Evolutionary conservation across 192 early-diverging fungal genomes (phyloP), one percentile per base, ranked within the genome.

Genomic region (Coemansia guatemalensis): DNA sequence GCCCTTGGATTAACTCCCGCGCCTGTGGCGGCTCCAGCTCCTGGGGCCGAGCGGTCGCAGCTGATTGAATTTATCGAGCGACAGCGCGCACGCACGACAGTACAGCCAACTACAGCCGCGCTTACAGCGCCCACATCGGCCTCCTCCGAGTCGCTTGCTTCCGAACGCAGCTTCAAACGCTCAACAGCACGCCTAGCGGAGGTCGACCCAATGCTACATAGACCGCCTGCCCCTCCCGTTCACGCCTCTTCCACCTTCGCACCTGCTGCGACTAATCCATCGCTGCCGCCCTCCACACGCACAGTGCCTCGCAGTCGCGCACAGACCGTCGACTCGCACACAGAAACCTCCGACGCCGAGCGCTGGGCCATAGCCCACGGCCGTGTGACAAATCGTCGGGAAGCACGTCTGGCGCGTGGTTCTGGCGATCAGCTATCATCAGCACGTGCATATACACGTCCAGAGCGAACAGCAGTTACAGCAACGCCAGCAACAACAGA

Each of bases 61-160:
- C 65, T 81, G 8, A 81, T 81, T 29, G 78, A 81, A 27, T 81
- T 81, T 50, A 81, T 81, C 17, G 78, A 81, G 32, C 68, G 66
- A 9, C 68, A 73, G 23, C 63, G 78, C 12, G 63, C 63, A 24
- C 63, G 63, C 20, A 48, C 63, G 11, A 50, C 56, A 55, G 63
- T 44, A 44, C 63, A 5, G 26, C 54, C n/a, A 48, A 21, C 53
- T 12, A 55, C 9, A 44, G 14, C 39, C 29, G 60, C n/a, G 27
- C 58, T 26, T 21, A 21, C 20, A 14, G 8, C 27, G 14, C 23
- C 56, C 18, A 44, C 65, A n/a, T 53, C 66, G 0, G 39, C 20
- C 52, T 71, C 72, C 20, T 54, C 48, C 26, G 41, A 39, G 39
- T 81, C 78, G 3, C 72, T 74, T 27, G 35, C 65, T 17, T 80